Evolutionary conservation across 495 filamentous ascomycete species (phyloP), one percentile per base, ranked within the genome.

Genomic region (Cudoniella acicularis): DNA sequence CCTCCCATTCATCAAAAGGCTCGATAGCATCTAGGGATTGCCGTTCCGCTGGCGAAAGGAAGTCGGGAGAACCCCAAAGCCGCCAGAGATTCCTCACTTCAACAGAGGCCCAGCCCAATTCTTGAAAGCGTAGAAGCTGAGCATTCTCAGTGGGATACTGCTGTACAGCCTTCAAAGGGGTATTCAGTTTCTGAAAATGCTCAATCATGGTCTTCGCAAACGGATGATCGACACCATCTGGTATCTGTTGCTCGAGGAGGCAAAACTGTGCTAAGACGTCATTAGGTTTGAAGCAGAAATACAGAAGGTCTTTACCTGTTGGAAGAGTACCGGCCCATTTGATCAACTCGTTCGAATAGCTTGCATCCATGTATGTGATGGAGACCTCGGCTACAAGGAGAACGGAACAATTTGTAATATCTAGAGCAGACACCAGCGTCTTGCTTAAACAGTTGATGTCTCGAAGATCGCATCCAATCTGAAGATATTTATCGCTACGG

Each of bases 1-100:
- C 92, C 71, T 97, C 92, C 91, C 90, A 96, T 73, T 97, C 92
- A 71, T 97, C 92, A 69, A 97, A 96, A 18, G 86, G 84, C 68
- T 96, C 92, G 25, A 88, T 69, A 0, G 67, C 65, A 57, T 96
- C 87, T 21, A 96, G 71, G 22, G 66, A 64, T 16, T 62, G 69
- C 54, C 87, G 78, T 47, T 87, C 77, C 0, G 75, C 73, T 1
- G 76, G 64, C 2, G 75, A 72, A 17, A 95, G 64, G 62, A 89
- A 88, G 10, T 70, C 72, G 2, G 83, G 72, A 57, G 87, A 79
- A 16, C 78, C 82, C 92, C 92, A 97, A 21, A 93, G 74, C 57
- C 88, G 81, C 84, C 90, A 92, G 2, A 96, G 76, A 64, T 79
- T 86, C 64, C 75, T 73, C n/a, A 82, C 81, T 46, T 77, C 69